Evolutionary conservation across 257 asterid genomes (phyloP), one percentile per base, ranked within the genome.

Genomic region (Solanum gracilifrons): DNA sequence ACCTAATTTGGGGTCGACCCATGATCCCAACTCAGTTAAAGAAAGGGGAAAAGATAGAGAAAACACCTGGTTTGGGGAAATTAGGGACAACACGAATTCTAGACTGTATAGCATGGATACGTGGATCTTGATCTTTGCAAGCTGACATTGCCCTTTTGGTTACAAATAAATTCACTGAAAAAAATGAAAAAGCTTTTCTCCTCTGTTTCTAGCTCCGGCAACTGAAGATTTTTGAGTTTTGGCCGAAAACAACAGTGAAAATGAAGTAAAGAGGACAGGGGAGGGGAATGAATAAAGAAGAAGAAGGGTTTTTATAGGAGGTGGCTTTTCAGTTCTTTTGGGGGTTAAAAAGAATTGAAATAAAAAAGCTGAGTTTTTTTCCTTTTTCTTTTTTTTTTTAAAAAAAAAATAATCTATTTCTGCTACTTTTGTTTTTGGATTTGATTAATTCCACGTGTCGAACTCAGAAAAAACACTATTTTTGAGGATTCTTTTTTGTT

Each of bases 1-100:
- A 27, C 2, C 60, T 29, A 80, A 79, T 27, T 79, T 55, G 12
- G 25, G 66, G 66, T 79, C 5, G 8, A 43, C 85, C 66, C 39
- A 2, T 29, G 31, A 27, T 46, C n/a, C 36, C 15, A 0, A 3
- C 20, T 36, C 31, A 9, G 55, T 75, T 36, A 36, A 75, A 18
- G 20, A 18, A 18, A 5, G 29, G 55, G 21, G 21, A 35, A 80
- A 23, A 37, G 12, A 33, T 21, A 35, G 51, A 13, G 58, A 13
- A 66, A 27, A 16, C 25, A 92, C 98, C 98, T 86, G 94, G 95
- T 89, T 95, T 95, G 0, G 98, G 98, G 79, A 95, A 95, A 87
- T 94, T 39, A 71, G 98, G 98, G 15, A 95, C 94, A 36, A 95
- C 98, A 11, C 98, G 96, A 88, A 95, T 94, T 91, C 91, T 92